These are phyloP conservation scores for Exophiala lecanii-corni DNA, from an alignment of 2,329 filamentous ascomycete genomes.

Conservation along the genomic window DNA sequence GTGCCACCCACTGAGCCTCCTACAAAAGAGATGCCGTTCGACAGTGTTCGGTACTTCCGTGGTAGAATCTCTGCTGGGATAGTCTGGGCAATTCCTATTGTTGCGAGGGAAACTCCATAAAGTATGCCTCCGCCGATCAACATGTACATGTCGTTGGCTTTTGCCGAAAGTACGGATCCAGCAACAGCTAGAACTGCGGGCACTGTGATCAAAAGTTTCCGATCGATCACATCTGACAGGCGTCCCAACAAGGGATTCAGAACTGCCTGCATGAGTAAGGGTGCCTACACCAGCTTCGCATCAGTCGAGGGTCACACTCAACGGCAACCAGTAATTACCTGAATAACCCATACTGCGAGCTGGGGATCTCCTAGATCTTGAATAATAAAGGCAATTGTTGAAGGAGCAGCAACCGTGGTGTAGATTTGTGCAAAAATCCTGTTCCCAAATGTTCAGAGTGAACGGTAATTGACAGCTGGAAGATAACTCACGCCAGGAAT, in stretches of 20 bases:
- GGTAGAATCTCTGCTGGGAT: conserved; percentile 56
- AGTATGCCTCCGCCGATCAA: conserved; percentile 55
- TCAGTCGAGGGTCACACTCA: conserved; percentile 1
- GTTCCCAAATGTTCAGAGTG: not conserved
- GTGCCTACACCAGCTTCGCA: conserved; percentile 38
- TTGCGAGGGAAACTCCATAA: conserved; percentile 52
- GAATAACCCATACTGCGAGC: conserved; percentile 54
- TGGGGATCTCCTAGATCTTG: conserved; percentile 49
- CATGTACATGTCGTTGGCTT: conserved; percentile 52
- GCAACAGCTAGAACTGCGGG: conserved; percentile 52
- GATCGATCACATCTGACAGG: conserved; percentile 53
- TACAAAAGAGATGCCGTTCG: conserved; percentile 51
- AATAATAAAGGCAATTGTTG: conserved; percentile 53
- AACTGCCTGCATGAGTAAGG: conserved; percentile 54
- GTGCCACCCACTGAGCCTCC: conserved; percentile 50
- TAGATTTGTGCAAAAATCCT: conserved; percentile 51
- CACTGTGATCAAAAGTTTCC: conserved; percentile 50
- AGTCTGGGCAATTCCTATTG: conserved; percentile 52
- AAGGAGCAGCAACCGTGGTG: conserved; percentile 52
- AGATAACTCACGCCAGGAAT: conserved; percentile 31
- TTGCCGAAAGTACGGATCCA: conserved; percentile 52
- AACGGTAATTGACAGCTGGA: not conserved
- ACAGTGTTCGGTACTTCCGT: conserved; percentile 52
- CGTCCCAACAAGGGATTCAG: conserved; percentile 54
- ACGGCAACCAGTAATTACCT: conserved; percentile 26